phyloP scores from a whole-genome alignment of 371 early-diverging fungal genomes.

The Phascolomyces articulosus region DNA sequence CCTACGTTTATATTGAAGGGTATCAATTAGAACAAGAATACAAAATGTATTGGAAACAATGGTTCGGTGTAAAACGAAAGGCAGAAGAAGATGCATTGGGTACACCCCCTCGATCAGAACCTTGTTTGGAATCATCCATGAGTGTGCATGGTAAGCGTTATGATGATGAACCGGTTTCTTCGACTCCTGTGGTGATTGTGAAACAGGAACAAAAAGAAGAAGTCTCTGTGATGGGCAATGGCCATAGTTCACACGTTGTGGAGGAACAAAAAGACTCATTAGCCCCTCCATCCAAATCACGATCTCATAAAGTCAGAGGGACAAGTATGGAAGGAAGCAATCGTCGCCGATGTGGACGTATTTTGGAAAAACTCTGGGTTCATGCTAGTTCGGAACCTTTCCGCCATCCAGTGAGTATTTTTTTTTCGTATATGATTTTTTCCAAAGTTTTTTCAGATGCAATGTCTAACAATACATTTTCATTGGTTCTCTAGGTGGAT shows the following conservation, averaged over 20 bases:
- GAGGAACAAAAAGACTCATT: background rate
- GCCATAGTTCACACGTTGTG: too few species aligned
- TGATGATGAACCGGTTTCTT: too few species aligned
- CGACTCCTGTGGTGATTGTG: too few species aligned
- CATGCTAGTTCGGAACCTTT: slow-evolving; percentile 40
- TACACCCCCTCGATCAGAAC: background rate
- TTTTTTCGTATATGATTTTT: too few species aligned
- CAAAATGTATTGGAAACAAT: slow-evolving; percentile 50
- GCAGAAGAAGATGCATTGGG: background rate
- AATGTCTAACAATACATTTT: too few species aligned
- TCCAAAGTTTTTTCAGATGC: too few species aligned
- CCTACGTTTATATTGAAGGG: slow-evolving; percentile 79
- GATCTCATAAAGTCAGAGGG: background rate
- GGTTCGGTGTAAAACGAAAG: slow-evolving; percentile 36
- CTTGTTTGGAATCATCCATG: background rate
- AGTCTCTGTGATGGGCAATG: too few species aligned
- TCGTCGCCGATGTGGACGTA: slow-evolving; percentile 31
- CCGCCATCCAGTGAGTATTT: slow-evolving; percentile 30
- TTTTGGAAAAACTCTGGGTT: slow-evolving; percentile 36
- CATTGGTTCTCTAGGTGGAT: slow-evolving; percentile 85
- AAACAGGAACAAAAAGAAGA: too few species aligned
- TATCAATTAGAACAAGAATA: slow-evolving; percentile 63
- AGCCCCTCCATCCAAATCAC: background rate
- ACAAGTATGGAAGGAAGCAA: slow-evolving; percentile 32
- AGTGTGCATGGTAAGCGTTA: background rate